Base-by-base conservation (phyloP, 106 monocot species). In the Acorus gramineus region DNA sequence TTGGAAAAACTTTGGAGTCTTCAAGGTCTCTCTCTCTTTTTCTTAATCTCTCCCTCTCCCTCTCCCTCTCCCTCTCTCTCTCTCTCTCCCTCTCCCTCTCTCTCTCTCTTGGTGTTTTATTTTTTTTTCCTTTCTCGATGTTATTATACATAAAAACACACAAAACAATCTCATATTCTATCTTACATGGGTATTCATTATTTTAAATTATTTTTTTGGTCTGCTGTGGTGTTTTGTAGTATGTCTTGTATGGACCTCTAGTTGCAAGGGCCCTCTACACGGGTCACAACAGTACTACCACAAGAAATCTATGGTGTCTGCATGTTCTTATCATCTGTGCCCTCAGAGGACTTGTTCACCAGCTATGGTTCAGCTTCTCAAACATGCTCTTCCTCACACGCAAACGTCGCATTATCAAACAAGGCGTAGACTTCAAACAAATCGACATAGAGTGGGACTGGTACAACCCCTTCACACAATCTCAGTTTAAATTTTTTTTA, bases 311-410 rank as follows among this genome's bases (percentile, higher is more conserved):
- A 42, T 76, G 76, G 76, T 55, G 51, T 28, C 52, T 71, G 3
- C 77, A 71, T 42, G 53, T 77, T 8, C 53, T 71, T 13, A 4
- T 77, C 42, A 68, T 77, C 45, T 60, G 56, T 46, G 65, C 45
- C 50, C 60, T 77, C 47, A 59, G 77, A 46, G 52, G 47, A 42
- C 64, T 77, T 47, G 49, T 55, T 42, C 47, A 71, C 55, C 77
- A 76, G 60, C 62, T 55, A 28, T 28, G 28, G 28, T 28, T 28
- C 28, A 28, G 28, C 28, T 28, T 28, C 28, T 28, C 28, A 28
- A 71, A 12, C 77, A 77, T 77, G 77, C 71, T 77, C 60, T 77
- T 77, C 71, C 59, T 77, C 62, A 77, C 66, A n/a, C 77, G 77
- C 56, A 71, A 66, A 5, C 77, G 77, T 4, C 71, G 77, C 12